These are phyloP conservation scores for Tagetes erecta DNA, from an alignment of 129 eudicot species.

Conservation along the genomic window DNA sequence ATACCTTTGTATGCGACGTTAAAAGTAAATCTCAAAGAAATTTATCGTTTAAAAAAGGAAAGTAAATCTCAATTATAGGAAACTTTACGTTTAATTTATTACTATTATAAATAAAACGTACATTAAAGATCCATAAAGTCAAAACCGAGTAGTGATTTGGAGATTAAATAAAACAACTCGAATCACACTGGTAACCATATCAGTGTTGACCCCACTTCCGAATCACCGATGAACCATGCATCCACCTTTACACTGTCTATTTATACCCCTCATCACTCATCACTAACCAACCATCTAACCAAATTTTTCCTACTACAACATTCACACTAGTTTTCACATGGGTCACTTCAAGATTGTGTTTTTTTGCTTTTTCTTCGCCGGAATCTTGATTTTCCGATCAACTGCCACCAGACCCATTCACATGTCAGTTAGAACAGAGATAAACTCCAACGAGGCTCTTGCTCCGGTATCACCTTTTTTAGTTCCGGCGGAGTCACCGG, in stretches of 20 bases:
- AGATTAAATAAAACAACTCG: slow-evolving; percentile 18
- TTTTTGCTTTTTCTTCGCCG: slow-evolving; percentile 12
- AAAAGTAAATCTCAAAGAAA: too few species aligned
- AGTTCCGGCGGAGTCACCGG: slow-evolving; percentile 34
- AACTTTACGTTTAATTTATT: too few species aligned
- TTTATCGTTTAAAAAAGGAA: too few species aligned
- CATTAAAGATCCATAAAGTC: neutral
- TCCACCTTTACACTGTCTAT: neutral
- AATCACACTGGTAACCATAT: slow-evolving; percentile 24
- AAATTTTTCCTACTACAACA: neutral
- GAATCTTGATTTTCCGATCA: slow-evolving; percentile 27
- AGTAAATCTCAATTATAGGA: too few species aligned
- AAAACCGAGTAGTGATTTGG: slow-evolving; percentile 14
- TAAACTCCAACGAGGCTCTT: neutral
- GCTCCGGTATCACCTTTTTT: slow-evolving; percentile 12
- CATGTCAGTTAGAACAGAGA: slow-evolving; percentile 2
- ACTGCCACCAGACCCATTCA: slow-evolving; percentile 23
- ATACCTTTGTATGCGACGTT: too few species aligned
- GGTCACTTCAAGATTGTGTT: slow-evolving; percentile 10
- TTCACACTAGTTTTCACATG: slow-evolving; percentile 3
- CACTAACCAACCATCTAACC: neutral
- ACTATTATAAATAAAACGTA: neutral
- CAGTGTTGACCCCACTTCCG: slow-evolving; percentile 18
- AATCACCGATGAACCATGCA: neutral
- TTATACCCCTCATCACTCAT: neutral